Evolutionary conservation across 1,139 yeast genomes (phyloP).

Genomic region (Blastobotrys malaysiensis): DNA sequence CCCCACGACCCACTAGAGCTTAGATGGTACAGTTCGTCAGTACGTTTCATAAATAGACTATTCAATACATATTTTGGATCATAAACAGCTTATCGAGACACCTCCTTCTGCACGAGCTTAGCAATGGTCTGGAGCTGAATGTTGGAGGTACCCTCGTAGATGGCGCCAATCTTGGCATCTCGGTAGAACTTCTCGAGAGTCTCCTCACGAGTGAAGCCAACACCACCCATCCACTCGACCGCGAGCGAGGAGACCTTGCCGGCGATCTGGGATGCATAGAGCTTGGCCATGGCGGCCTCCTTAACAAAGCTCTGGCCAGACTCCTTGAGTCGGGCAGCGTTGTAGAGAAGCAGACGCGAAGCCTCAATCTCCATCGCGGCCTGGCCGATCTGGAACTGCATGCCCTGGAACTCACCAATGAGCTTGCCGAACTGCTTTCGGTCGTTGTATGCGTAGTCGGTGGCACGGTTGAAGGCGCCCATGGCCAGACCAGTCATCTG

Average conservation of each 20-base stretch:
- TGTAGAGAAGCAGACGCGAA: constrained; percentile 40
- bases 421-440: constrained; percentile 41
- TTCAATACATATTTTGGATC: no score
- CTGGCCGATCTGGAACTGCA: constrained; percentile 44
- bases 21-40: no score
- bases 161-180: constrained; percentile 43
- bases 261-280: constrained; percentile 40
- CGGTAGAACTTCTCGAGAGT: constrained; percentile 40
- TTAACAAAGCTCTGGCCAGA: constrained; percentile 37
- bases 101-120: constrained; percentile 36
- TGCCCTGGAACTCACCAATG: constrained; percentile 43
- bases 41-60: no score
- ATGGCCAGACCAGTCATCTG: constrained; percentile 43
- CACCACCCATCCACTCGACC: constrained; percentile 46
- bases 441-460: constrained; percentile 38
- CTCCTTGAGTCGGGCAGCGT: constrained; percentile 43
- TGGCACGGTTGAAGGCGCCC: constrained; percentile 41
- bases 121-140: constrained; percentile 43
- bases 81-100: constrained; percentile 6
- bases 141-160: constrained; percentile 43
- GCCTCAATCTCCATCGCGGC: constrained; percentile 43
- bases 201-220: constrained; percentile 43
- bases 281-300: constrained; percentile 44
- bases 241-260: constrained; percentile 39
- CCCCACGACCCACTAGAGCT: no score